Percentiles rank a stretch among this genome's conserved stretches.
Conservation (phyloP, 176 grass and related monocot species). For the Oryza glaberrima region DNA sequence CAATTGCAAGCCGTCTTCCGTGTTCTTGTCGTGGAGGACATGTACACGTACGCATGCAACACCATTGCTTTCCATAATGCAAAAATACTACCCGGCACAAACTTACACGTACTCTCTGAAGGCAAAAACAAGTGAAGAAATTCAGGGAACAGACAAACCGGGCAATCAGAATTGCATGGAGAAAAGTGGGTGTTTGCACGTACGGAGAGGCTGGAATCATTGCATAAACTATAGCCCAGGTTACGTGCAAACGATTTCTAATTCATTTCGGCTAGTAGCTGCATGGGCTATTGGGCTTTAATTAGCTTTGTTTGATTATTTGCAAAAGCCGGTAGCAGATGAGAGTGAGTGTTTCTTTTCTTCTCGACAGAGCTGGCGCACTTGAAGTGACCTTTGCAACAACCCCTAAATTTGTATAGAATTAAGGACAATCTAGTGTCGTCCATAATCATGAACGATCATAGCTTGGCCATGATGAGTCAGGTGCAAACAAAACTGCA, state of each 20-base stretch:
- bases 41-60: constrained; percentile 39
- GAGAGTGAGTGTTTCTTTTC: not conserved
- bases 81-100: not conserved
- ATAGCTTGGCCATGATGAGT: not conserved
- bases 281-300: not conserved
- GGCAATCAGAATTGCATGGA: constrained; percentile 33
- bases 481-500: not conserved
- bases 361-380: constrained; percentile 41
- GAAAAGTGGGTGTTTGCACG: constrained; percentile 30
- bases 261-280: not conserved
- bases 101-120: constrained; percentile 5
- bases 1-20: not conserved
- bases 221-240: constrained; percentile 26
- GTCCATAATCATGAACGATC: constrained; percentile 50
- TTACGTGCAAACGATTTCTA: constrained; percentile 56
- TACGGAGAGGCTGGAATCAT: constrained; percentile 33
- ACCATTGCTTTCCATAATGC: constrained; percentile 26
- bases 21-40: constrained; percentile 48
- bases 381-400: constrained; percentile 56
- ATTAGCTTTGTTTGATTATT: constrained; percentile 15
- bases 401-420: not conserved
- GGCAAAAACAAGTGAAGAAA: not conserved
- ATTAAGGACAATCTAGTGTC: constrained; percentile 46
- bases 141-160: constrained; percentile 38
- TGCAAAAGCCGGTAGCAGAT: not conserved